Base-by-base conservation (phyloP, 345 rosid genomes). In the Lumnitzera racemosa region DNA sequence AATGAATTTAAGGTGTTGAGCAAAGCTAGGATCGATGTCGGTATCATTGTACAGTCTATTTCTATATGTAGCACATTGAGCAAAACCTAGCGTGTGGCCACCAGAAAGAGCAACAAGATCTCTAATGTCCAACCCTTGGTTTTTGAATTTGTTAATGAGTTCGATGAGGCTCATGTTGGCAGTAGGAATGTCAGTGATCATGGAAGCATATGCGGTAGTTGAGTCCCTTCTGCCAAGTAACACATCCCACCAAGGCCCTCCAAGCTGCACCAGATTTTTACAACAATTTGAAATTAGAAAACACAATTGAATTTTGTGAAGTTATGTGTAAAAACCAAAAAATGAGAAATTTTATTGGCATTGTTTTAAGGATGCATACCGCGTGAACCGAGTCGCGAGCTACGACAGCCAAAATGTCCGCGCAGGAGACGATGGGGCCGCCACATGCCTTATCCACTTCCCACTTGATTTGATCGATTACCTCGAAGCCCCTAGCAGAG, bases 381-480 rank as follows among this genome's bases (percentile, higher is more conserved):
- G 81, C 79, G 15, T 70, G 78, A 2, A 82, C 83, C 41, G 90
- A 84, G 41, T 87, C 76, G 20, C 81, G 83, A 52, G 95, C 90
- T 20, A 80, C 86, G 1, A 87, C 80, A 11, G 90, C 63, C 27
- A 87, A 74, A 51, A 86, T 75, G 53, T 84, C 90, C 3, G 89
- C 89, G 54, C 91, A 88, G 17, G 96, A 83, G 53, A 88, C 89
- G 12, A 74, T 72, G 0, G 82, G 66, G 13, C 62, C 12, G 4
- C 87, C 81, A 29, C 96, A 85, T 2, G 69, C 69, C 53, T 61
- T 72, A 61, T 85, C 91, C 11, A 85, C 76, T 23, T 75, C 88
- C 0, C 61, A 51, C 49, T 88, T 85, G 36, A 88, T 88, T 43
- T 57, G 59, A 59, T 88, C 96, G 27, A 88, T 78, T 60, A 83